Conservation (phyloP, 129 eudicot species). For the Erigeron canadensis region DNA sequence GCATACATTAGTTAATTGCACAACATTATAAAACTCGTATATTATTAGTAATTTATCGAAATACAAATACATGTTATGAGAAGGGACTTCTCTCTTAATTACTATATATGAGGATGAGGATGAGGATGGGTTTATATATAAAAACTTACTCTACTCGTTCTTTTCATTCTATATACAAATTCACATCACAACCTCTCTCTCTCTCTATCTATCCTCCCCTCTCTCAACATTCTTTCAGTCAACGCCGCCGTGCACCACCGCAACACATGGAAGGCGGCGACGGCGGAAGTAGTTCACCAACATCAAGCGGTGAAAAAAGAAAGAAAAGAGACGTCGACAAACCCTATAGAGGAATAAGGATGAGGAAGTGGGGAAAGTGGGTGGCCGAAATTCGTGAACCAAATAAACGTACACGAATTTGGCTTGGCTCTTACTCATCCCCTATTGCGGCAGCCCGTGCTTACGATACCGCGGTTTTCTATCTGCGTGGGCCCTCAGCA, state of each 20-base stretch:
- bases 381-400: conserved; percentile 96
- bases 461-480: conserved; percentile 88
- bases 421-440: conserved; percentile 92
- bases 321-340: conserved; percentile 46
- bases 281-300: conserved; percentile 33
- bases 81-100: too few relatives aligned
- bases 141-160: too few relatives aligned
- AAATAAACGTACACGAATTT: conserved; percentile 75
- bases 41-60: too few relatives aligned
- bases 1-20: too few relatives aligned
- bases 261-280: conserved; percentile 25
- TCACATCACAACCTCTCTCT: neutral
- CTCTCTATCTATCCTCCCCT: conserved; percentile 9
- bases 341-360: conserved; percentile 85
- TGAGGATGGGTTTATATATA: too few relatives aligned
- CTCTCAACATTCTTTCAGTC: conserved; percentile 4
- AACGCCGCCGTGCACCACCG: conserved; percentile 27
- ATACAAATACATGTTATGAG: too few relatives aligned
- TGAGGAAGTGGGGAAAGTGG: conserved; percentile 99
- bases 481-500: conserved; percentile 85
- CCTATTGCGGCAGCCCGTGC: conserved; percentile 95
- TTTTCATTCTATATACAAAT: too few relatives aligned
- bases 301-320: conserved; percentile 38
- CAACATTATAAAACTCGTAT: too few relatives aligned
- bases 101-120: too few relatives aligned